A percentile compares a stretch with the other conserved stretches of the same genome.
Conservation (phyloP, 192 early-diverging fungal species). For the Backusella liffmaniae region DNA sequence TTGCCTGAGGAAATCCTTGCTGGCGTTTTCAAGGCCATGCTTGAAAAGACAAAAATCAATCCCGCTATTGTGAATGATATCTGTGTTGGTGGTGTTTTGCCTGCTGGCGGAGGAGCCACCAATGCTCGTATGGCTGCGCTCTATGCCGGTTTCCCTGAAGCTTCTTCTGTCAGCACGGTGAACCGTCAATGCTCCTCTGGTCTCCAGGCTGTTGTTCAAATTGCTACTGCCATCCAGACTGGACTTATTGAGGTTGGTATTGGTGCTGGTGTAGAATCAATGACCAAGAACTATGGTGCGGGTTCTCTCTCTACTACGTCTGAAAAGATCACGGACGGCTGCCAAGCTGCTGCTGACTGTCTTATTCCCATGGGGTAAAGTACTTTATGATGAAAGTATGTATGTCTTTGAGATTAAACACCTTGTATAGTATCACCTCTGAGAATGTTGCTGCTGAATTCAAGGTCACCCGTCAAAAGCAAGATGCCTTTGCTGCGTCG, state of each 20-base stretch:
- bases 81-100: slow-evolving; percentile 90
- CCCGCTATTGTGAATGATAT: slow-evolving; percentile 89
- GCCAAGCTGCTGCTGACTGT: slow-evolving; percentile 76
- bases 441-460: slow-evolving; percentile 95
- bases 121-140: slow-evolving; percentile 90
- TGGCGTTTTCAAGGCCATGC: slow-evolving; percentile 70
- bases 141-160: slow-evolving; percentile 87
- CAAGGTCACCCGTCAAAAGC: slow-evolving; percentile 79
- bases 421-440: slow-evolving; percentile 75
- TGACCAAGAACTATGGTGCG: slow-evolving; percentile 86
- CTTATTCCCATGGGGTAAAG: slow-evolving; percentile 78
- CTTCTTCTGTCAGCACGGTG: slow-evolving; percentile 76
- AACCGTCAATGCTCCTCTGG: slow-evolving; percentile 96
- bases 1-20: slow-evolving; percentile 74
- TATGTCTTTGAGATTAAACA: not conserved
- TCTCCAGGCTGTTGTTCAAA: slow-evolving; percentile 83
- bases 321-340: slow-evolving; percentile 69
- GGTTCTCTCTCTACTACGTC: slow-evolving; percentile 72
- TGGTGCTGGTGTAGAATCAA: slow-evolving; percentile 92
- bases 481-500: slow-evolving; percentile 87
- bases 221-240: slow-evolving; percentile 85
- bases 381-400: not conserved
- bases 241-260: slow-evolving; percentile 92
- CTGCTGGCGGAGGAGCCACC: slow-evolving; percentile 87
- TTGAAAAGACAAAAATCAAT: slow-evolving; percentile 79